Percentiles rank a stretch among this genome's conserved stretches.
Evolutionary conservation across 768 basidiomycete species (phyloP).

Genomic region (Suillus variegatus): DNA sequence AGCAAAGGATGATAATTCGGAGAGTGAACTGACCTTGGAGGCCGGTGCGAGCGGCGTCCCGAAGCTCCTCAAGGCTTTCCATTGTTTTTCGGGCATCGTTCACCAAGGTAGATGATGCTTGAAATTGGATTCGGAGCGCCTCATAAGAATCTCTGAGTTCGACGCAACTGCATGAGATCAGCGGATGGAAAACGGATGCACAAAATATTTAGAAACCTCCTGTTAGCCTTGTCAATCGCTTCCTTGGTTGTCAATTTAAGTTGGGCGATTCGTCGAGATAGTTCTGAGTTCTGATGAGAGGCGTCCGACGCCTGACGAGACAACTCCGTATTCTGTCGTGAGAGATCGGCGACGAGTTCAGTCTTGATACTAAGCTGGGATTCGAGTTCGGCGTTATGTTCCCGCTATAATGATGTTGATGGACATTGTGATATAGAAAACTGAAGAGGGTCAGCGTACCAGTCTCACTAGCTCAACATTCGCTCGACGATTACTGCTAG

Average conservation of each 20-base stretch:
- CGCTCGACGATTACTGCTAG: conserved; percentile 4
- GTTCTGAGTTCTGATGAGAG: conserved; percentile 5
- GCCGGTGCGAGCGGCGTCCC: conserved; percentile 18
- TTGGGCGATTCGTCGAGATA: neutral
- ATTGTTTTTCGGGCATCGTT: conserved; percentile 26
- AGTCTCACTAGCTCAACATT: conserved; percentile 14
- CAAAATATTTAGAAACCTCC: conserved; percentile 17
- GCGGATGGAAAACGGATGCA: neutral
- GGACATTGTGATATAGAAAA: neutral
- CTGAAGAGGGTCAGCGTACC: conserved; percentile 9
- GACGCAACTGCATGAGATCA: conserved; percentile 23
- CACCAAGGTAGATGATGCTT: conserved; percentile 23
- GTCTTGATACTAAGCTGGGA: conserved; percentile 19
- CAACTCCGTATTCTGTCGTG: conserved; percentile 14
- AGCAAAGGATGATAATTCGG: neutral
- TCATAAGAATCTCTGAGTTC: conserved; percentile 32
- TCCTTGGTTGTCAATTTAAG: conserved; percentile 14
- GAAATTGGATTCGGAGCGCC: conserved; percentile 24
- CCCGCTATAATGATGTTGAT: conserved; percentile 17
- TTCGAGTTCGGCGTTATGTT: conserved; percentile 20
- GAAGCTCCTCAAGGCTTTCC: conserved; percentile 26
- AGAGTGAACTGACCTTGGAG: conserved; percentile 28
- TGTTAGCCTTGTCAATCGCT: conserved; percentile 16
- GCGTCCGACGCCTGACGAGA: neutral
- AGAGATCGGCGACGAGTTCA: conserved; percentile 16